phyloP scores from a whole-genome alignment of 768 basidiomycete species.

The Pholiota microspora region DNA sequence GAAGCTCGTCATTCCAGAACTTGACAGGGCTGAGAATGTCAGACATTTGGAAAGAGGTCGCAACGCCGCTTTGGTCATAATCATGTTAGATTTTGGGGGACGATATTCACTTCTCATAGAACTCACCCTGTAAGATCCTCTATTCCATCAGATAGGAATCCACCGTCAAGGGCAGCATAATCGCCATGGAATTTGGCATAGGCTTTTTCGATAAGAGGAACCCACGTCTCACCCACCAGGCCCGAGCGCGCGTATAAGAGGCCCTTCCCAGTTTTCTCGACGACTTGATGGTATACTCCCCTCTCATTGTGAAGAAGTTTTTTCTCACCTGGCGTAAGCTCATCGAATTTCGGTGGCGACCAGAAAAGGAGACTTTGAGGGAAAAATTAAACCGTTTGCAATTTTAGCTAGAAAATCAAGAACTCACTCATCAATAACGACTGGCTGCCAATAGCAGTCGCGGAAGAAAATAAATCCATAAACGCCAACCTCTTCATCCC shows the following conservation, averaged over 20 bases:
- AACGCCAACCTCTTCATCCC: conserved; percentile 50
- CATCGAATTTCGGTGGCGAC: conserved; percentile 17
- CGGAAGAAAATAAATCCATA: conserved; percentile 61
- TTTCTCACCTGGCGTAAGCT: conserved; percentile 13
- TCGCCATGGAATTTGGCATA: conserved; percentile 21
- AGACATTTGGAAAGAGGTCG: conserved; percentile 27
- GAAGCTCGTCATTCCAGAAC: conserved; percentile 51
- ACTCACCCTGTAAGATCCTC: conserved; percentile 27
- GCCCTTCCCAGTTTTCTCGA: conserved; percentile 18
- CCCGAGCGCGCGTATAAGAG: conserved; percentile 19
- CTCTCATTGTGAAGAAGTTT: conserved; percentile 15
- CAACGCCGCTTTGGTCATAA: conserved; percentile 29
- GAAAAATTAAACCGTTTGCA: neutral
- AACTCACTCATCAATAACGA: conserved; percentile 57
- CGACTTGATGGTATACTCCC: conserved; percentile 7
- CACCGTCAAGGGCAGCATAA: conserved; percentile 14
- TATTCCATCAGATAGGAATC: conserved; percentile 37
- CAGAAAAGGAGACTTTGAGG: conserved; percentile 14
- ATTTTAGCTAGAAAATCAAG: neutral
- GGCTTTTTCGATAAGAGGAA: conserved; percentile 21
- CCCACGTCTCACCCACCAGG: conserved; percentile 19
- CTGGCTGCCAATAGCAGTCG: conserved; percentile 47
- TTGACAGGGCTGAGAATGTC: conserved; percentile 42
- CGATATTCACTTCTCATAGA: no score
- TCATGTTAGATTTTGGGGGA: neutral